Conservation (phyloP, 75 land plant species). For the Isoetes taiwanensis region DNA sequence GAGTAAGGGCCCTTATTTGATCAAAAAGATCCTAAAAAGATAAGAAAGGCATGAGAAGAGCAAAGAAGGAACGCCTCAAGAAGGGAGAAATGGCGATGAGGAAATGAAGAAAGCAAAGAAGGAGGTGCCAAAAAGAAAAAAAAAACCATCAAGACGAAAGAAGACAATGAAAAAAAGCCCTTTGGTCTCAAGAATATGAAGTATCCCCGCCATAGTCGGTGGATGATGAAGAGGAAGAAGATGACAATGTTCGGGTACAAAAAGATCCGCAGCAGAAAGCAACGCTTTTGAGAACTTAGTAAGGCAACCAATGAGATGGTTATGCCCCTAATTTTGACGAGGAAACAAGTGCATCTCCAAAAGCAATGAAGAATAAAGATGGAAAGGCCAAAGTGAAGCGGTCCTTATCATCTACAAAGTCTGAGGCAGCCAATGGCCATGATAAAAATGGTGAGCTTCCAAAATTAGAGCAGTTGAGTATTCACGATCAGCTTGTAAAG, state of each 20-base stretch:
- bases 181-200: background rate
- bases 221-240: slow-evolving; percentile 3
- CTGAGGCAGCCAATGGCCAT: no score
- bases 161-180: background rate
- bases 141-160: background rate
- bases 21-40: no score
- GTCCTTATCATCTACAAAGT: no score
- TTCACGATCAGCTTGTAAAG: slow-evolving; percentile 6
- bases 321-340: background rate
- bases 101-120: slow-evolving; percentile 2
- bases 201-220: background rate
- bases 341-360: no score
- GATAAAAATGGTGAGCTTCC: background rate
- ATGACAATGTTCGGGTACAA: background rate
- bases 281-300: background rate
- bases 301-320: slow-evolving; percentile 1
- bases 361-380: no score
- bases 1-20: no score
- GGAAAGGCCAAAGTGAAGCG: no score
- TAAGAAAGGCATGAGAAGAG: no score
- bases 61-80: slow-evolving; percentile 1
- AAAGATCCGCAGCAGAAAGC: slow-evolving; percentile 3
- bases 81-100: background rate
- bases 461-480: background rate
- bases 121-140: background rate